Conservation (phyloP, 441 rosid species). For the Geranium incanum region DNA sequence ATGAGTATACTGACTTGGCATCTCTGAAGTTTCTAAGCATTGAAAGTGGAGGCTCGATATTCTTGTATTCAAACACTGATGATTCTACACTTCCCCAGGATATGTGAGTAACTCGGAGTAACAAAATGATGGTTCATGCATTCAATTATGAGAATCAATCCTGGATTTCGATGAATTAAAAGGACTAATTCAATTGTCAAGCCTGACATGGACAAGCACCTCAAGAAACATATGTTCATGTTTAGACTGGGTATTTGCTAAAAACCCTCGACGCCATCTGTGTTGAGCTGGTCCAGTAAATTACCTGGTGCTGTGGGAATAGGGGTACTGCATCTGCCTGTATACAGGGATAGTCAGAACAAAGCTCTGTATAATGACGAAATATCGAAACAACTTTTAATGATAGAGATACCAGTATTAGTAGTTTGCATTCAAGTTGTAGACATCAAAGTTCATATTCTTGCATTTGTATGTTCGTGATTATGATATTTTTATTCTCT, state of each 20-base stretch:
- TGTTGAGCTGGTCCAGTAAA: neutral
- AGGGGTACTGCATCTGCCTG: neutral
- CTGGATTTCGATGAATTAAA: neutral
- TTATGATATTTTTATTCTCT: conserved; percentile 8
- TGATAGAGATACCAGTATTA: neutral
- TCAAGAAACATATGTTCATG: neutral
- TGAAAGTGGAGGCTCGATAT: conserved; percentile 91
- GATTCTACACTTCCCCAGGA: conserved; percentile 99
- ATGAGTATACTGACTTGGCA: conserved; percentile 96
- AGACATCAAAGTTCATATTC: neutral
- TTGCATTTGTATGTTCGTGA: conserved; percentile 1
- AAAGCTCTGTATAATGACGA: neutral
- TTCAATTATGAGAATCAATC: conserved; percentile 6
- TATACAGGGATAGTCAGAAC: neutral
- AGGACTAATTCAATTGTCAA: neutral
- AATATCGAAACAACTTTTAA: neutral
- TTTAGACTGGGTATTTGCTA: neutral
- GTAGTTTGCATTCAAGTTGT: neutral
- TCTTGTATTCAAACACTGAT: conserved; percentile 80
- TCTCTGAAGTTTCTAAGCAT: conserved; percentile 94
- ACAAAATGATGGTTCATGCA: neutral
- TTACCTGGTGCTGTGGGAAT: neutral
- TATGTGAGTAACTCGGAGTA: conserved; percentile 55
- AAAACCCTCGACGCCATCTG: neutral
- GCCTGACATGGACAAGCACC: neutral